These are phyloP conservation scores for Fusarium sp. DNA, from an alignment of 2,329 filamentous ascomycete genomes.

Conservation along the genomic window DNA sequence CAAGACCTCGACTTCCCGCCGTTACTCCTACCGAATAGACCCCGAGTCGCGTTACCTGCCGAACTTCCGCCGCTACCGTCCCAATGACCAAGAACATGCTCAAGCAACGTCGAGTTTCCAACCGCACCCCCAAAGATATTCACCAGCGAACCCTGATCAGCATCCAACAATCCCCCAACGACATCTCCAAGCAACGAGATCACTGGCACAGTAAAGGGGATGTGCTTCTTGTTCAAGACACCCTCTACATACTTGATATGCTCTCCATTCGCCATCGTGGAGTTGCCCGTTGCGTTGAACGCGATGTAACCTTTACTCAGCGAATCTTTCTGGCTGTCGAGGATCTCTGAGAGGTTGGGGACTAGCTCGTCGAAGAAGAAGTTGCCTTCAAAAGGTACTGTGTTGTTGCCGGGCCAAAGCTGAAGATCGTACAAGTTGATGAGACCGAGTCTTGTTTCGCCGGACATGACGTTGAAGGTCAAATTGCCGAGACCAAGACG, in stretches of 20 bases:
- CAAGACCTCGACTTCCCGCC: slow-evolving; percentile 3
- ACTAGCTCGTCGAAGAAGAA: slow-evolving; percentile 57
- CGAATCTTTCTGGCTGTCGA: slow-evolving; percentile 53
- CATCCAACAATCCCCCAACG: slow-evolving; percentile 51
- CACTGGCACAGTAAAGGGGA: slow-evolving; percentile 54
- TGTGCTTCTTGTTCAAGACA: slow-evolving; percentile 55
- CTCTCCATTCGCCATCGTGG: slow-evolving; percentile 56
- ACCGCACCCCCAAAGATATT: slow-evolving; percentile 54
- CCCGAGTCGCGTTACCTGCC: neutral
- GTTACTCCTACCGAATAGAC: neutral
- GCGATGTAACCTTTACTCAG: slow-evolving; percentile 56
- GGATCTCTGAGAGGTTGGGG: slow-evolving; percentile 56
- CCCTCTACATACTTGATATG: slow-evolving; percentile 59
- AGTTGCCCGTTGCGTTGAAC: slow-evolving; percentile 57
- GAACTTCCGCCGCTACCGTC: slow-evolving; percentile 23
- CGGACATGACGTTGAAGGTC: slow-evolving; percentile 58
- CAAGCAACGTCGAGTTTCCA: slow-evolving; percentile 56
- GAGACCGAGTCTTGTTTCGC: slow-evolving; percentile 55
- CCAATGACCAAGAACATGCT: slow-evolving; percentile 54
- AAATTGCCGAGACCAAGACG: slow-evolving; percentile 60
- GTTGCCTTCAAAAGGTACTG: slow-evolving; percentile 54
- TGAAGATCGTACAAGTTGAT: slow-evolving; percentile 54
- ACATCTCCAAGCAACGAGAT: slow-evolving; percentile 55
- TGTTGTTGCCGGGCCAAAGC: slow-evolving; percentile 59
- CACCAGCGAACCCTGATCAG: slow-evolving; percentile 47